Evolutionary conservation across 352 stramenopile species (phyloP), one percentile per base, ranked within the genome.

Genomic region (Blastocystis sp.): DNA sequence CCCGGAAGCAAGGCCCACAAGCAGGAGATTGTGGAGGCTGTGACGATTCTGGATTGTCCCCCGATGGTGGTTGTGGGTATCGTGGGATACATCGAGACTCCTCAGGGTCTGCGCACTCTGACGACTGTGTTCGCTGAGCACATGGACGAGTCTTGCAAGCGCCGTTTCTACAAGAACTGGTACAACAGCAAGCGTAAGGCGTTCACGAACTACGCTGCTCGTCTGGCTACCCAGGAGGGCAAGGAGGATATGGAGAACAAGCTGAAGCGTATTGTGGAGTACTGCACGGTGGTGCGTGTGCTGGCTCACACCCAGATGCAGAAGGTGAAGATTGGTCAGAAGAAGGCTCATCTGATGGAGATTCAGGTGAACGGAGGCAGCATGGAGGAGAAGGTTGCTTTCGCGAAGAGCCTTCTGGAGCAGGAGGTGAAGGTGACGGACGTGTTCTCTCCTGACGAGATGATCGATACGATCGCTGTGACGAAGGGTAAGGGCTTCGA

Each of bases 141-240:
- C 91, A 92, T 99, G 89, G 96, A 89, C 89, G 96, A 99, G 88
- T 96, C 99, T 89, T 87, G 98, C 87, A 97, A 97, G 93, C 94
- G 95, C 92, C 94, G 96, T 89, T 97, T 98, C 90, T 99, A 99
- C 95, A 99, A 99, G 95, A 99, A 99, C 94, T 99, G 96, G 96
- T 99, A 98, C 92, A 38, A 67, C 59, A 67, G 71, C 89, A 99
- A 99, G 95, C 96, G 97, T 85, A 99, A 99, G 96, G 97, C 97
- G 79, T 99, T 98, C 92, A 99, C 96, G 91, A 98, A 99, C 92
- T 99, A 99, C 91, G 94, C 96, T 84, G 98, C 98, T 92, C 99
- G 99, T 91, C 98, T 97, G 93, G 91, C 94, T 81, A 75, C 64
- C 9, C 95, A 95, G 49, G 90, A 92, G 51, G 90, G 88, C 56